Percentiles rank a stretch among this genome's conserved stretches.
Evolutionary conservation across 208 protist genomes (phyloP).

Genomic region (Borovskyia barvae): DNA sequence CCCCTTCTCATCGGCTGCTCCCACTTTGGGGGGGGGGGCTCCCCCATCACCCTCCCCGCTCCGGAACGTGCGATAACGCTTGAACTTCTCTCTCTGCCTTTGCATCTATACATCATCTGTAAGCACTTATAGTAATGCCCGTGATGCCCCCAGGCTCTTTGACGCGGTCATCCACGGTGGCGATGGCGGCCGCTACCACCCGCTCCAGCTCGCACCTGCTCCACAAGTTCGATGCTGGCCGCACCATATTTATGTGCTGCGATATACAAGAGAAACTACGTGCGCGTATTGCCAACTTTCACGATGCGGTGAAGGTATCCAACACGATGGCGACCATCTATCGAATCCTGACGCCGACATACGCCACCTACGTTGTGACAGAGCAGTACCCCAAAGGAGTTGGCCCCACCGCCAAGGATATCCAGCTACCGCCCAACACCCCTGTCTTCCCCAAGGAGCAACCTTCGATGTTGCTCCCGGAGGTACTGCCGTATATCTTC

Average conservation of each 20-base stretch:
- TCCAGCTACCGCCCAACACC: conserved; percentile 38
- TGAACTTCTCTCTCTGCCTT: no score
- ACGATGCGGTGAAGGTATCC: conserved; percentile 55
- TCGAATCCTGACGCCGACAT: conserved; percentile 22
- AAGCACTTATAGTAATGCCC: no score
- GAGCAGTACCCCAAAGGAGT: conserved; percentile 74
- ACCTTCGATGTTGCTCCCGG: conserved; percentile 53
- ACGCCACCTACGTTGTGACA: conserved; percentile 64
- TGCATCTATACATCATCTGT: no score
- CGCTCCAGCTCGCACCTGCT: conserved; percentile 17
- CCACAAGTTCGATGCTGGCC: conserved; percentile 24
- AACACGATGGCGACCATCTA: conserved; percentile 55
- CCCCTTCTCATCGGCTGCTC: no score
- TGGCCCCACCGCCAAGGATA: conserved; percentile 43
- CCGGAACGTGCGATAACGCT: no score
- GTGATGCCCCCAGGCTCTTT: no score
- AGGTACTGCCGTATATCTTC: conserved; percentile 35
- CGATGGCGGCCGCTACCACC: not conserved
- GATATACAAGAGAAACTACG: conserved; percentile 59
- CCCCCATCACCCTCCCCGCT: no score
- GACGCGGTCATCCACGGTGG: no score
- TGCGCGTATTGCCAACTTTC: conserved; percentile 49
- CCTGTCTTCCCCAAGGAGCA: conserved; percentile 37
- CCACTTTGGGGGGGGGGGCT: no score
- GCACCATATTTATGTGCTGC: conserved; percentile 58